Conservation (phyloP, 2,329 filamentous ascomycete genomes). For the Colletotrichum graminicola region DNA sequence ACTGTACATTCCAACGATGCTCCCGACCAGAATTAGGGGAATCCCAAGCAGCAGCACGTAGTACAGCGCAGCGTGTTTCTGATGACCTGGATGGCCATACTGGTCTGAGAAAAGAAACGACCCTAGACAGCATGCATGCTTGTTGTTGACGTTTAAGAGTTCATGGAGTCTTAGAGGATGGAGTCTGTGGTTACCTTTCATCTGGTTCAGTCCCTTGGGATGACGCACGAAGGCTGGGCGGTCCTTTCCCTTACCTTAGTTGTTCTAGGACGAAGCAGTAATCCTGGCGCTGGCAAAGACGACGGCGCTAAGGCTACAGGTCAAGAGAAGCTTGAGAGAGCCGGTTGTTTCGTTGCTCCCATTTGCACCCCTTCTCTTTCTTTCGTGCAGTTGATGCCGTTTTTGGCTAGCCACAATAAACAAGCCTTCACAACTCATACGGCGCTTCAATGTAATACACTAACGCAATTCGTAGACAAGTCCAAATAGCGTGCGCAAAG, state of each 20-base stretch:
- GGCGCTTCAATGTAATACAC: not conserved
- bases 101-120: not conserved
- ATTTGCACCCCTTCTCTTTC: not conserved
- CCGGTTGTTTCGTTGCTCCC: slow-evolving; percentile 22
- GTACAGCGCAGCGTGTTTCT: slow-evolving; percentile 1
- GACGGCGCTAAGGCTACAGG: slow-evolving; percentile 2
- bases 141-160: not conserved
- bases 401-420: not conserved
- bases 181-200: not conserved
- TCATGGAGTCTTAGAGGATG: not conserved
- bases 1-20: slow-evolving; percentile 18
- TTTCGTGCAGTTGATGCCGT: not conserved
- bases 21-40: not conserved
- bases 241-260: not conserved
- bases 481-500: not conserved
- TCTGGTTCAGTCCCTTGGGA: not conserved
- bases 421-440: not conserved
- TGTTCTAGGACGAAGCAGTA: not conserved
- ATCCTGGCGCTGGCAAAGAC: not conserved
- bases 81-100: not conserved
- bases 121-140: not conserved
- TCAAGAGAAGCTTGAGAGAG: slow-evolving; percentile 8
- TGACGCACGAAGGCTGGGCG: not conserved
- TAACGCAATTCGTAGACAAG: not conserved
- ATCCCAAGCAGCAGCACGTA: not conserved